Percentiles rank a stretch among this genome's conserved stretches.
These are phyloP conservation scores for Boletus vinaceobasis DNA, from an alignment of 768 basidiomycete genomes.

Conservation along the genomic window DNA sequence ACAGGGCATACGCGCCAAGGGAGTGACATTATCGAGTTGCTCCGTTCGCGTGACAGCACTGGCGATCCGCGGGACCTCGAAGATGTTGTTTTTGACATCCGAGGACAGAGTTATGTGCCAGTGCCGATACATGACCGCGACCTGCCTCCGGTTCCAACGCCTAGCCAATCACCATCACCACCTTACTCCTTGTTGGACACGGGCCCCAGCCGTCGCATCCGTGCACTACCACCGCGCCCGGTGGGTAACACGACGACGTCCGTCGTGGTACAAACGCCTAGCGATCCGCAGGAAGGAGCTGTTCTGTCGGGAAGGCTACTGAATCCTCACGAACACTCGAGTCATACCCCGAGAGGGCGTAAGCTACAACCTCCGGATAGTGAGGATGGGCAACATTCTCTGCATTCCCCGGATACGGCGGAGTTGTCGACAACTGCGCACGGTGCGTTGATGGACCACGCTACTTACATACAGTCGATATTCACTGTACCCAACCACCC, in stretches of 20 bases:
- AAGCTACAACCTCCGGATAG: constrained; percentile 2
- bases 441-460: constrained; percentile 30
- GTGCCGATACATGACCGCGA: constrained; percentile 19
- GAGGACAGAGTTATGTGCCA: constrained; percentile 11
- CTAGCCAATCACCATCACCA: constrained; percentile 5
- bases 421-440: constrained; percentile 30
- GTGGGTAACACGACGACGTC: not conserved
- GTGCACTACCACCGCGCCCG: constrained; percentile 32
- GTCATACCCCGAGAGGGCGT: not conserved
- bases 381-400: constrained; percentile 19
- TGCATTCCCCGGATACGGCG: constrained; percentile 11
- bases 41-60: constrained; percentile 12
- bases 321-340: not conserved
- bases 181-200: constrained; percentile 8
- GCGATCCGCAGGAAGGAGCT: not conserved
- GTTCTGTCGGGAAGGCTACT: not conserved
- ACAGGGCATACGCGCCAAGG: constrained; percentile 18
- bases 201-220: constrained; percentile 17
- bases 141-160: constrained; percentile 4
- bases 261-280: not conserved
- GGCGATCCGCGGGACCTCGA: constrained; percentile 10
- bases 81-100: constrained; percentile 24
- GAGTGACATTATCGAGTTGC: constrained; percentile 31
- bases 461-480: constrained; percentile 18
- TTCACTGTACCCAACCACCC: constrained; percentile 15